phyloP scores from a whole-genome alignment of 192 early-diverging fungal species.

The Backusella westeae region DNA sequence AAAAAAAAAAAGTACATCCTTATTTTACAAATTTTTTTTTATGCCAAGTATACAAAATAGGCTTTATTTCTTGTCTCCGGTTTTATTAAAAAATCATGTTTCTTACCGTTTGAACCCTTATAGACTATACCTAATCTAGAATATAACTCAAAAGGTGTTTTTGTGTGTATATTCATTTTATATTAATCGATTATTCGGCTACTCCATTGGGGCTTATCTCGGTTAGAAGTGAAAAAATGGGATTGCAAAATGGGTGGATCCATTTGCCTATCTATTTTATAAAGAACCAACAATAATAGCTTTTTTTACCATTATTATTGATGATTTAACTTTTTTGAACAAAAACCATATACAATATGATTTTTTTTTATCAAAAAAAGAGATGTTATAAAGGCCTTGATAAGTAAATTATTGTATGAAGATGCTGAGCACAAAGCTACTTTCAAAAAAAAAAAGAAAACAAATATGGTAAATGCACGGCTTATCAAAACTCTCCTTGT shows the following conservation, averaged over 20 bases:
- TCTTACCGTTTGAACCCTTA: constrained; percentile 77
- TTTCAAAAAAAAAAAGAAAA: too few species aligned
- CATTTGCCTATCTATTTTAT: too few species aligned
- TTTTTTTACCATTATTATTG: too few species aligned
- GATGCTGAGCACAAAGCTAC: too few species aligned
- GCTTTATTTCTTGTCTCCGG: not conserved
- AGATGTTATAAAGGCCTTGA: too few species aligned
- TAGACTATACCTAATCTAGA: constrained; percentile 88
- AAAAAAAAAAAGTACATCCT: not conserved
- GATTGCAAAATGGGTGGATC: not conserved
- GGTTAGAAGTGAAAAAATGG: not conserved
- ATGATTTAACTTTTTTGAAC: too few species aligned
- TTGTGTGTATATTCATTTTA: not conserved
- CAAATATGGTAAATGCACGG: not conserved
- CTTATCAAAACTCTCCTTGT: not conserved
- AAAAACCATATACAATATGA: too few species aligned
- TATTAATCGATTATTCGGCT: constrained; percentile 55
- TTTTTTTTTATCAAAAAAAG: too few species aligned
- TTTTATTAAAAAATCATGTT: constrained; percentile 3
- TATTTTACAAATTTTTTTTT: not conserved
- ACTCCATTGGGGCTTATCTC: constrained; percentile 27
- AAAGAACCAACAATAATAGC: too few species aligned
- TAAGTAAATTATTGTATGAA: too few species aligned
- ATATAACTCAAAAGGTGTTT: not conserved
- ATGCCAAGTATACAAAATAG: constrained; percentile 47